A percentile compares a stretch with the other conserved stretches of the same genome.
Evolutionary conservation across 805 yeast species (phyloP).

Genomic region (Candida broadrunensis): DNA sequence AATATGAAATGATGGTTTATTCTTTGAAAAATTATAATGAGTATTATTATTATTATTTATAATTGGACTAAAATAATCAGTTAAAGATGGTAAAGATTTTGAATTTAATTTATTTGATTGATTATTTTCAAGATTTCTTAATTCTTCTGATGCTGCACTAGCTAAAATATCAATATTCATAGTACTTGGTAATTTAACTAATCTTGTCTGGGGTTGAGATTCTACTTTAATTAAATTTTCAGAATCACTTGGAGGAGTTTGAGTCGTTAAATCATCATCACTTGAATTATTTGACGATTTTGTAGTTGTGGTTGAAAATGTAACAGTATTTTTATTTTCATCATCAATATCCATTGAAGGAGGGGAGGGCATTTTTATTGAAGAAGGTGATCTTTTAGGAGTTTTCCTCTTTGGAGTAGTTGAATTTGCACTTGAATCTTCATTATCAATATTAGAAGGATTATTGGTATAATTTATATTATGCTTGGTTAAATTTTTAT

Average conservation of each 20-base stretch:
- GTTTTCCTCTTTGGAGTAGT: background rate
- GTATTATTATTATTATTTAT: constrained; percentile 7
- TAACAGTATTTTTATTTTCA: background rate
- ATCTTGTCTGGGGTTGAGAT: background rate
- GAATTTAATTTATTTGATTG: constrained; percentile 13
- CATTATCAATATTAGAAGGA: background rate
- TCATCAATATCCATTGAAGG: background rate
- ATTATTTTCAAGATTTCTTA: constrained; percentile 35
- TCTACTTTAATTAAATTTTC: background rate
- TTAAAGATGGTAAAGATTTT: constrained; percentile 52
- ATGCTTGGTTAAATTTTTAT: constrained; percentile 38
- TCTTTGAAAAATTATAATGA: background rate
- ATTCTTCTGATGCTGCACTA: constrained; percentile 54
- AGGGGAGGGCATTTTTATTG: background rate
- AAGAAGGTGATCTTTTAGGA: background rate
- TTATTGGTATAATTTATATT: constrained; percentile 3
- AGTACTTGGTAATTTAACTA: constrained; percentile 3
- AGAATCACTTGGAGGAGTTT: background rate
- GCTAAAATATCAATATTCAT: constrained; percentile 46
- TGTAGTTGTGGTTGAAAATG: background rate
- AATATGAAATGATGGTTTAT: constrained; percentile 8
- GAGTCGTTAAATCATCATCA: background rate
- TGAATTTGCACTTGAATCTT: background rate
- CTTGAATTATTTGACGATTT: background rate
- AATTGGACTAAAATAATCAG: constrained; percentile 39